These are phyloP conservation scores for Magnolia changhungtana DNA, from an alignment of 164 flowering plant species.

Conservation along the genomic window DNA sequence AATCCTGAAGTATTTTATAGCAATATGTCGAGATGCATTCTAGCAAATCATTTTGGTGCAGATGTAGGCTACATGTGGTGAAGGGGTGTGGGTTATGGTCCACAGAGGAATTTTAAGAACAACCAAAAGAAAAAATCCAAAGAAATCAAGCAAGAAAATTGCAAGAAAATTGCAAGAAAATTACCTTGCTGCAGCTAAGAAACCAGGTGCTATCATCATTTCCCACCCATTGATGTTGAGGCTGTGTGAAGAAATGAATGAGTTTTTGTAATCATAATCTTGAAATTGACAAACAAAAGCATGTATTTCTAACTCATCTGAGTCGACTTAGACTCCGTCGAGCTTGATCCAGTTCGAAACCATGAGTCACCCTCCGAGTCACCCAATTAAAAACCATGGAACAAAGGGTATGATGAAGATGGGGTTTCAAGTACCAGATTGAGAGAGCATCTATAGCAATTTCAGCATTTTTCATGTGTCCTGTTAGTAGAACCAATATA, in stretches of 20 bases:
- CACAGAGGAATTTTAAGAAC: neutral
- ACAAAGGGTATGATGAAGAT: neutral
- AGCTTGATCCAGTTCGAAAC: too few species aligned
- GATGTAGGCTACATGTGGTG: too few species aligned
- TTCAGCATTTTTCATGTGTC: constrained; percentile 48
- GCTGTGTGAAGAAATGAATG: constrained; percentile 23
- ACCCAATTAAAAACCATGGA: neutral
- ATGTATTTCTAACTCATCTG: too few species aligned
- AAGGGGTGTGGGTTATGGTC: too few species aligned
- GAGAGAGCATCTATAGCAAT: constrained; percentile 56
- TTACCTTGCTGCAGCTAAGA: constrained; percentile 43
- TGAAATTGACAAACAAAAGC: neutral
- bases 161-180: neutral
- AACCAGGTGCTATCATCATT: constrained; percentile 58
- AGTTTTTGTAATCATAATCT: neutral
- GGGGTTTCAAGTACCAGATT: constrained; percentile 41
- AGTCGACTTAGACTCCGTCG: too few species aligned
- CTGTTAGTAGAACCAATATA: constrained; percentile 51
- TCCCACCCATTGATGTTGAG: constrained; percentile 61
- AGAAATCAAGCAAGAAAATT: neutral
- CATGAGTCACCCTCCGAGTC: too few species aligned
- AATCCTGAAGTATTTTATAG: too few species aligned
- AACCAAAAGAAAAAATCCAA: neutral
- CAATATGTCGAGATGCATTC: too few species aligned
- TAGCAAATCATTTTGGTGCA: too few species aligned